Conservation (phyloP, 306 rosid genomes). For the Fragaria ananassa region DNA sequence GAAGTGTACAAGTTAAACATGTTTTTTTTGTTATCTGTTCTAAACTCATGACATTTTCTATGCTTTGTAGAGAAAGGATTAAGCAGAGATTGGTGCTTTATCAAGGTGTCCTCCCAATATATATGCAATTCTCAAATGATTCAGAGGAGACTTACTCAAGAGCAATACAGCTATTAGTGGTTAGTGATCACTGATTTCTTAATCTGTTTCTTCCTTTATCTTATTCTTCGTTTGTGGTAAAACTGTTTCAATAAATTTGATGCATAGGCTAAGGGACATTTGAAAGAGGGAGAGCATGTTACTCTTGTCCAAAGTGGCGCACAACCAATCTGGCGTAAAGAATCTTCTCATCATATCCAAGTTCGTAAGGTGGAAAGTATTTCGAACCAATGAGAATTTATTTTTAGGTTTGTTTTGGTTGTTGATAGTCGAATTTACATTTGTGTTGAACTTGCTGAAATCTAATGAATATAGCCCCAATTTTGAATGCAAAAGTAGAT, state of each 20-base stretch:
- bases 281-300: conserved; percentile 64
- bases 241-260: conserved; percentile 21
- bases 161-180: conserved; percentile 74
- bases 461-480: conserved; percentile 11
- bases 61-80: conserved; percentile 62
- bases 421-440: not conserved
- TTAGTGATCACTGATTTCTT: conserved; percentile 33
- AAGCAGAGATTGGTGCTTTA: conserved; percentile 77
- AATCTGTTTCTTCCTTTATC: conserved; percentile 3
- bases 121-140: conserved; percentile 83
- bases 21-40: not conserved
- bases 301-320: conserved; percentile 97
- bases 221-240: conserved; percentile 13
- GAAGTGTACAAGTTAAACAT: not conserved
- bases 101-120: conserved; percentile 77
- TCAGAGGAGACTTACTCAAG: conserved; percentile 84
- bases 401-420: not conserved
- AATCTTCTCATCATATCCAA: conserved; percentile 91
- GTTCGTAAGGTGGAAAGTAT: conserved; percentile 67
- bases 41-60: conserved; percentile 13
- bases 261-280: conserved; percentile 55
- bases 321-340: conserved; percentile 88
- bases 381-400: conserved; percentile 19
- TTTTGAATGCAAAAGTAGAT: conserved; percentile 5
- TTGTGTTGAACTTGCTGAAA: conserved; percentile 1